A percentile compares a stretch with the other conserved stretches of the same genome.
These are phyloP conservation scores for Microbotryum silenes-acaulis DNA, from an alignment of 1,284 basidiomycete genomes.

Conservation along the genomic window DNA sequence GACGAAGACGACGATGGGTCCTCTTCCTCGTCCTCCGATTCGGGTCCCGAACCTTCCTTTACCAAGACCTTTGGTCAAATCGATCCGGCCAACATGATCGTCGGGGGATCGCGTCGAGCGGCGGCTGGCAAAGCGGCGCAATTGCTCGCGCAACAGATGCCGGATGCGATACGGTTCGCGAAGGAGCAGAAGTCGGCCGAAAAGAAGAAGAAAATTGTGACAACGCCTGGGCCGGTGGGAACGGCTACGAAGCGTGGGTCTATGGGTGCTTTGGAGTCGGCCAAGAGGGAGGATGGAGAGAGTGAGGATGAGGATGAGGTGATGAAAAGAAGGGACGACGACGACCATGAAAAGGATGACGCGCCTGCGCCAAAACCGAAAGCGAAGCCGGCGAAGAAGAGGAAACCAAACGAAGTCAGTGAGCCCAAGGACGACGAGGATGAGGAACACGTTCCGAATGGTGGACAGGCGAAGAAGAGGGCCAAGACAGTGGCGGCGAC, in stretches of 20 bases:
- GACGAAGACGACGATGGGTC: neutral
- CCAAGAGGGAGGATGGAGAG: neutral
- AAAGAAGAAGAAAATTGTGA: slow-evolving; percentile 18
- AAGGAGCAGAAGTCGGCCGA: slow-evolving; percentile 1
- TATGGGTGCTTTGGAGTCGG: neutral
- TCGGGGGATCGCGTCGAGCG: slow-evolving; percentile 36
- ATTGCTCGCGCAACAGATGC: slow-evolving; percentile 60
- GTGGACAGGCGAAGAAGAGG: neutral
- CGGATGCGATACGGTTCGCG: slow-evolving; percentile 61
- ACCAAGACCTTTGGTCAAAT: slow-evolving; percentile 13
- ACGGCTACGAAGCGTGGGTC: slow-evolving; percentile 14
- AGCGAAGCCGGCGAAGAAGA: neutral
- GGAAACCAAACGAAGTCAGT: too few relatives aligned
- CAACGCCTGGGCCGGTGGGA: slow-evolving; percentile 30
- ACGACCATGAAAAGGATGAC: slow-evolving; percentile 8
- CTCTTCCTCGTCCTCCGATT: slow-evolving; percentile 7
- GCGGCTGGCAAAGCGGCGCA: slow-evolving; percentile 61
- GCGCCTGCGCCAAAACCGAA: slow-evolving; percentile 16
- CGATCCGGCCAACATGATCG: slow-evolving; percentile 18
- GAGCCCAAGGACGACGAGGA: too few relatives aligned
- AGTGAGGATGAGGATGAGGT: slow-evolving; percentile 16
- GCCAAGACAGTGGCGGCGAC: neutral
- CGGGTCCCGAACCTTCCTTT: slow-evolving; percentile 2
- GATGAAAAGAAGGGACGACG: slow-evolving; percentile 2
- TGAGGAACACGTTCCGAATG: neutral